Conservation (phyloP, 768 basidiomycete genomes). For the Leccinellum rugosiceps region DNA sequence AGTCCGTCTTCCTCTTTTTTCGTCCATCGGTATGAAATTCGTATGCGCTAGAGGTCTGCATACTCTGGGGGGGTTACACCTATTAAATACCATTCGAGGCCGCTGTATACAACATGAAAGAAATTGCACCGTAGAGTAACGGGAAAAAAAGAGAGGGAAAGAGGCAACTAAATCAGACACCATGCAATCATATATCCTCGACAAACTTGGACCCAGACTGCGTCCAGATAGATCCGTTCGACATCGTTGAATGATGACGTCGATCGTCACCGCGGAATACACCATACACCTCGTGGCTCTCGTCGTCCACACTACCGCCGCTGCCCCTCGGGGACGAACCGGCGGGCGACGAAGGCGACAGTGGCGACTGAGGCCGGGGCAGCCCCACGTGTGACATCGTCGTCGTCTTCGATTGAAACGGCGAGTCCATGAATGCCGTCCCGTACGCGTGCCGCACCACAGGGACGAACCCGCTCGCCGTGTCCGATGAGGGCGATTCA, state of each 20-base stretch:
- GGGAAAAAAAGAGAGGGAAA: not conserved
- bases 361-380: conserved; percentile 29
- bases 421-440: conserved; percentile 17
- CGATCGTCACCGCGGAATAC: conserved; percentile 3
- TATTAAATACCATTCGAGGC: not conserved
- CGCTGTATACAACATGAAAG: not conserved
- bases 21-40: no score
- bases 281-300: conserved; percentile 1
- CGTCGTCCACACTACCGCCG: conserved; percentile 15
- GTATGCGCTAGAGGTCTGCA: not conserved
- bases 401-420: conserved; percentile 13
- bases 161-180: not conserved
- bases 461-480: conserved; percentile 7
- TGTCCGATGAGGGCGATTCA: conserved; percentile 30
- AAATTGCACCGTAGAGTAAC: not conserved
- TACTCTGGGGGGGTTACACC: not conserved
- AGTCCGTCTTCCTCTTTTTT: no score
- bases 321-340: conserved; percentile 17
- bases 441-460: conserved; percentile 3
- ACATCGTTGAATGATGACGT: conserved; percentile 24
- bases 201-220: conserved; percentile 51
- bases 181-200: conserved; percentile 32
- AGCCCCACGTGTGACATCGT: conserved; percentile 3
- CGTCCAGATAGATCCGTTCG: conserved; percentile 33
- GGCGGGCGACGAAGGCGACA: conserved; percentile 18